Conservation (phyloP, 1,139 yeast genomes). For the Protomyces inundatus region DNA sequence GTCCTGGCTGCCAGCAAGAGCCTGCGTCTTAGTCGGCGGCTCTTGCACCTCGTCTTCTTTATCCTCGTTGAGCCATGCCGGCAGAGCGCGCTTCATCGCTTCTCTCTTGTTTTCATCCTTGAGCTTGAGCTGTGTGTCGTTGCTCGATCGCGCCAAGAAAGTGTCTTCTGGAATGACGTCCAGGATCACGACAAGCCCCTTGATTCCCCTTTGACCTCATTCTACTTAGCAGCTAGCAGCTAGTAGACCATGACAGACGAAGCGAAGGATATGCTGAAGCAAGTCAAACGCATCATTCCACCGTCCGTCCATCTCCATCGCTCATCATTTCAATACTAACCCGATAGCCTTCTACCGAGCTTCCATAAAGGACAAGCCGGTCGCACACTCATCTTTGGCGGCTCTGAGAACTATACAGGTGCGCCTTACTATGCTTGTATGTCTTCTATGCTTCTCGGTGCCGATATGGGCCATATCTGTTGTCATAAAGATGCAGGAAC, state of each 20-base stretch:
- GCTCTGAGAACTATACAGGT: slow-evolving; percentile 92
- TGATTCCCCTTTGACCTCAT: no score
- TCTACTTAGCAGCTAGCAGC: no score
- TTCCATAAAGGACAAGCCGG: slow-evolving; percentile 95
- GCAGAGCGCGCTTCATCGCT: slow-evolving; percentile 14
- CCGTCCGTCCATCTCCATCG: not conserved
- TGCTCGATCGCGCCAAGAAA: no score
- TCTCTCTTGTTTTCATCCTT: not conserved
- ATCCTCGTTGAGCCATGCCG: slow-evolving; percentile 8
- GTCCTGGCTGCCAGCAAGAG: not conserved
- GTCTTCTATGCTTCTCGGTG: slow-evolving; percentile 53
- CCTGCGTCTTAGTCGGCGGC: not conserved
- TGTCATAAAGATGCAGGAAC: slow-evolving; percentile 76
- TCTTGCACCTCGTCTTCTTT: not conserved
- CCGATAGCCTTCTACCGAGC: not conserved
- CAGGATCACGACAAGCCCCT: no score
- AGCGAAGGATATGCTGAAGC: not conserved
- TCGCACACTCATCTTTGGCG: slow-evolving; percentile 80
- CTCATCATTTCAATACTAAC: not conserved
- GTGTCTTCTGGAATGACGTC: no score
- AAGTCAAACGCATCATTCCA: slow-evolving; percentile 23
- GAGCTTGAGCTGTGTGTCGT: no score
- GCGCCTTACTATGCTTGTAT: slow-evolving; percentile 76
- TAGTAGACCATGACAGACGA: no score
- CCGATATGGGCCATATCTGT: slow-evolving; percentile 80